These are phyloP conservation scores for Lophiotrema nucula DNA, from an alignment of 495 filamentous ascomycete species.

Conservation along the genomic window DNA sequence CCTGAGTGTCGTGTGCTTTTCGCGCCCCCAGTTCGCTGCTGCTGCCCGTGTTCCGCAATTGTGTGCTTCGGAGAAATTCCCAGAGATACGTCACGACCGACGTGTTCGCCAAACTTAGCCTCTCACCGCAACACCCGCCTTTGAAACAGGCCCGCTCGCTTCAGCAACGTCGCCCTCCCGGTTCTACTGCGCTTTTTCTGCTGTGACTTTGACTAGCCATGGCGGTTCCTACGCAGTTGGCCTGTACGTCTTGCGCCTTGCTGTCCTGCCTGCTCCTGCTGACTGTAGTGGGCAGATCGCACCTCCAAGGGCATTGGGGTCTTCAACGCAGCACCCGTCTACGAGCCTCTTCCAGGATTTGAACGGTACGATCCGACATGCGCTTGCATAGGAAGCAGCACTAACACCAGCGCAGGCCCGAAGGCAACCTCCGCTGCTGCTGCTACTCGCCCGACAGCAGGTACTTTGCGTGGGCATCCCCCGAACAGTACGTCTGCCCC, in stretches of 20 bases:
- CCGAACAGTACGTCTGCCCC: slow-evolving; percentile 61
- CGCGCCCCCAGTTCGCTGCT: background rate
- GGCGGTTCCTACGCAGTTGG: slow-evolving; percentile 86
- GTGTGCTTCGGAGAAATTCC: background rate
- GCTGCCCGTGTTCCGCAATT: slow-evolving; percentile 7
- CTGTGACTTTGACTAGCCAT: slow-evolving; percentile 87
- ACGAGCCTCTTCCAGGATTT: slow-evolving; percentile 82
- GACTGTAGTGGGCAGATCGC: slow-evolving; percentile 57
- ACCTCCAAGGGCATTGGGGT: slow-evolving; percentile 95
- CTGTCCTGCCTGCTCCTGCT: background rate
- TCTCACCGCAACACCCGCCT: slow-evolving; percentile 11
- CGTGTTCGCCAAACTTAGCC: slow-evolving; percentile 13
- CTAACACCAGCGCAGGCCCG: slow-evolving; percentile 59
- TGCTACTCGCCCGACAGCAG: slow-evolving; percentile 91
- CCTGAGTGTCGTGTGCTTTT: slow-evolving; percentile 16
- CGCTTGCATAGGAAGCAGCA: slow-evolving; percentile 12
- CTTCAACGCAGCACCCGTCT: slow-evolving; percentile 84
- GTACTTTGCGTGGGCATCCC: slow-evolving; percentile 93
- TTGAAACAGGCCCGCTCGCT: slow-evolving; percentile 7
- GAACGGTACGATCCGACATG: slow-evolving; percentile 49
- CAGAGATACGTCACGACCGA: slow-evolving; percentile 20
- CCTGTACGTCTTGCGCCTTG: slow-evolving; percentile 53
- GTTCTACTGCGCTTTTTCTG: background rate
- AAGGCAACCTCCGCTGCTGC: slow-evolving; percentile 92
- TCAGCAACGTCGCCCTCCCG: slow-evolving; percentile 14